Percentiles rank a stretch among this genome's conserved stretches.
Conservation (phyloP, 1,284 basidiomycete genomes). For the Naganishia cerealis region DNA sequence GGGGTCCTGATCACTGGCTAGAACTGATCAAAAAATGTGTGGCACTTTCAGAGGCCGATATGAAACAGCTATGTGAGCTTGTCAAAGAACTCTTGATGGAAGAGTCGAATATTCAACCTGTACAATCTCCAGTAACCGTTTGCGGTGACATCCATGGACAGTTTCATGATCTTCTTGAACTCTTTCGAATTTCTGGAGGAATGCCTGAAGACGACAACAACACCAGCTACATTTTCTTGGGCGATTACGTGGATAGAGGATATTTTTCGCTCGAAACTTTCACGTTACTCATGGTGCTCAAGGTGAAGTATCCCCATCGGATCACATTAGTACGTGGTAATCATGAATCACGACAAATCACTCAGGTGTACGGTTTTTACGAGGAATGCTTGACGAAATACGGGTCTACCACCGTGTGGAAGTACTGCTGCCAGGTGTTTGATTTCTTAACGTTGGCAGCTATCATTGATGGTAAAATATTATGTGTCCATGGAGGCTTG, state of each 20-base stretch:
- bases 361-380: slow-evolving; percentile 97
- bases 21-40: no score
- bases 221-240: slow-evolving; percentile 98
- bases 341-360: slow-evolving; percentile 94
- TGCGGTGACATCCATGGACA: slow-evolving; percentile 94
- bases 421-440: slow-evolving; percentile 91
- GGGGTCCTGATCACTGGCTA: no score
- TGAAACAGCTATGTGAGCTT: no score
- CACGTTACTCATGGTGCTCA: slow-evolving; percentile 80
- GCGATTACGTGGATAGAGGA: slow-evolving; percentile 95
- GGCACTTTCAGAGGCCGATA: no score
- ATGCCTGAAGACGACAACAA: no score
- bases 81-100: slow-evolving; percentile 91
- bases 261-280: slow-evolving; percentile 96
- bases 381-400: slow-evolving; percentile 97
- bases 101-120: slow-evolving; percentile 92
- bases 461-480: slow-evolving; percentile 87
- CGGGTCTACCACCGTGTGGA: slow-evolving; percentile 90
- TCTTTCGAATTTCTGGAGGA: slow-evolving; percentile 82
- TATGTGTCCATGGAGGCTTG: slow-evolving; percentile 90
- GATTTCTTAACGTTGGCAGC: slow-evolving; percentile 91
- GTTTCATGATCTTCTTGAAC: slow-evolving; percentile 93
- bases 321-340: slow-evolving; percentile 90
- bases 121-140: slow-evolving; percentile 84
- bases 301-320: slow-evolving; percentile 92